phyloP scores from a whole-genome alignment of 2,329 filamentous ascomycete species.

The Ophiosphaerella narmari region DNA sequence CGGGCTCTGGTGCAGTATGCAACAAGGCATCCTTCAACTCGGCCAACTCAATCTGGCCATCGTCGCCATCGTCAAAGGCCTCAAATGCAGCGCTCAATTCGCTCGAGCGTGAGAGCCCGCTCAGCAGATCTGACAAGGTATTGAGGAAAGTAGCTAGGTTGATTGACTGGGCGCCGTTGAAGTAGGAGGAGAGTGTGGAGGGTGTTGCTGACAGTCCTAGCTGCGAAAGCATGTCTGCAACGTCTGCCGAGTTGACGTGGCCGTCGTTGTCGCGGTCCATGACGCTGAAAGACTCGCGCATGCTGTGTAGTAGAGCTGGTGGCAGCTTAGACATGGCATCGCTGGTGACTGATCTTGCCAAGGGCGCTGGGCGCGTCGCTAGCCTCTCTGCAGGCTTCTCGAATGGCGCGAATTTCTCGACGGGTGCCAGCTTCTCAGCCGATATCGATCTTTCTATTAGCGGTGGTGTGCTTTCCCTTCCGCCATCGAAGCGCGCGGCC shows the following conservation, averaged over 20 bases:
- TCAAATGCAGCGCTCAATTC: conserved; percentile 90
- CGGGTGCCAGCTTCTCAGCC: conserved; percentile 39
- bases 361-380: conserved; percentile 29
- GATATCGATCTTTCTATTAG: conserved; percentile 11
- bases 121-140: conserved; percentile 74
- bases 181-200: conserved; percentile 77
- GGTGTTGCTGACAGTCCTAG: conserved; percentile 77
- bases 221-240: conserved; percentile 85
- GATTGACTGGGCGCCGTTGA: conserved; percentile 72
- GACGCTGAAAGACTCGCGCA: conserved; percentile 92
- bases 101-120: conserved; percentile 72
- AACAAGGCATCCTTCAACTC: conserved; percentile 84
- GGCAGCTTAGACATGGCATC: conserved; percentile 70
- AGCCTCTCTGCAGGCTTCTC: conserved; percentile 12
- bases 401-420: conserved; percentile 50
- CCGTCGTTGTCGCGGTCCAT: conserved; percentile 89
- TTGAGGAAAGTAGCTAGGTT: conserved; percentile 86
- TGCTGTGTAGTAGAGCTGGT: conserved; percentile 78
- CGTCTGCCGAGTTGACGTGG: conserved; percentile 77
- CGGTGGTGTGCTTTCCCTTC: conserved; percentile 37
- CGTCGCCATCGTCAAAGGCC: conserved; percentile 95
- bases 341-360: conserved; percentile 29
- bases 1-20: conserved; percentile 73
- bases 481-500: conserved; percentile 45
- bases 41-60: conserved; percentile 83